phyloP scores from a whole-genome alignment of 2,329 filamentous ascomycete species.

The Fusarium austroafricanum region DNA sequence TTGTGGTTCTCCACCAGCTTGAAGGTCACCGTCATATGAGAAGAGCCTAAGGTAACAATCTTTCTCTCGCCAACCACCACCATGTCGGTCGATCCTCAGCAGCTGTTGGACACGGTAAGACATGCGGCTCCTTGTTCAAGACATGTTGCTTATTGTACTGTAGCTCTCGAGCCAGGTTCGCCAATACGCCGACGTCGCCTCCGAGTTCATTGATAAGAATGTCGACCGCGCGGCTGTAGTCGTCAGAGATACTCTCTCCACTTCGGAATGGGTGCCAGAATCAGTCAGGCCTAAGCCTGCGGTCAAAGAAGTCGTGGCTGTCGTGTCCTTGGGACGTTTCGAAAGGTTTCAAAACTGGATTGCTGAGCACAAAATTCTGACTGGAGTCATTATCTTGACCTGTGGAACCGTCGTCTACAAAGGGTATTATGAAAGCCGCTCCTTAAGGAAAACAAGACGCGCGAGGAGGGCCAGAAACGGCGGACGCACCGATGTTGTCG shows the following conservation, averaged over 20 bases:
- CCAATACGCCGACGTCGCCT: constrained; percentile 77
- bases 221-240: constrained; percentile 80
- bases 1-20: constrained; percentile 43
- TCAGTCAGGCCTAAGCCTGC: constrained; percentile 71
- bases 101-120: constrained; percentile 80
- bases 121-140: neutral
- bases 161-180: constrained; percentile 72
- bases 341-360: constrained; percentile 78
- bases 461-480: constrained; percentile 85
- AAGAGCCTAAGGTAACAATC: constrained; percentile 39
- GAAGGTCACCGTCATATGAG: constrained; percentile 48
- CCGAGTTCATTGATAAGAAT: constrained; percentile 82
- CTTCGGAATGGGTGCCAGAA: constrained; percentile 78
- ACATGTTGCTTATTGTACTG: constrained; percentile 20
- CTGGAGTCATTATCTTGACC: constrained; percentile 76
- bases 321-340: constrained; percentile 51
- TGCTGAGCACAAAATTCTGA: constrained; percentile 76
- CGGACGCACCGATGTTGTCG: constrained; percentile 84
- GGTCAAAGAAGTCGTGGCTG: constrained; percentile 49
- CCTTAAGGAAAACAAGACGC: constrained; percentile 74
- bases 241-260: constrained; percentile 75
- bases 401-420: constrained; percentile 72
- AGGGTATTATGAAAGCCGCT: constrained; percentile 63
- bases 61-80: constrained; percentile 48
- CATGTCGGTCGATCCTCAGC: constrained; percentile 85